Base-by-base conservation (phyloP, 2,329 filamentous ascomycete species). In the Epichloe glyceriae region DNA sequence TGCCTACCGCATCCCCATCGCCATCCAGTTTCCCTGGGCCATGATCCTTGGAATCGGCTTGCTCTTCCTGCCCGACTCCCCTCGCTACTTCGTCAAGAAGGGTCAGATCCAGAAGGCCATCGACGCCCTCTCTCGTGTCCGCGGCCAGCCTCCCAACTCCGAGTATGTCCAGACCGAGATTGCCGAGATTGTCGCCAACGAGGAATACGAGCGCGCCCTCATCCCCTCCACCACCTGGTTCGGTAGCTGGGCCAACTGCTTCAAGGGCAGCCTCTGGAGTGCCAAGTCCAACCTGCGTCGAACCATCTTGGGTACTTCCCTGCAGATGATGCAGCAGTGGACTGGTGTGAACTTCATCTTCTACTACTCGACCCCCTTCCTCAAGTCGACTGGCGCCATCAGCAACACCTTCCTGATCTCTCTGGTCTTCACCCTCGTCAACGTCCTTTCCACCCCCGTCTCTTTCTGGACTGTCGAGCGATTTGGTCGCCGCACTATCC, bases 291-390 rank as follows among this genome's bases (percentile, higher is more conserved):
- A 82, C 73, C 64, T 86, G 51, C 83, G 84, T 61, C 79, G 82
- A 57, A 84, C 83, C 26, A 80, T 87, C 53, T 74, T 88, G 43
- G 84, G 84, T 60, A 85, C 80, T 43, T 83, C 82, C 26, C 73
- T 87, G 35, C 84, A 88, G 73, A 87, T 87, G 83, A 86, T 87
- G 82, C 84, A 87, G 69, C 83, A 86, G 69, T 79, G 79, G 80
- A 90, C 86, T 26, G 87, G 88, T 74, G 85, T 95, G 70, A 95
- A 95, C 77, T 94, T 91, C 70, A 87, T 93, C 75, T 93, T 90
- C 74, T 86, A 88, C 73, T 88, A 83, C 73, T 88, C 86, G 37
- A 89, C 86, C 35, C 80, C 85, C 53, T 94, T 95, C 80, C 86
- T 95, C 72, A 70, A 85, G 69, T 81, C 82, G 22, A 83, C 85